A percentile compares a stretch with the other conserved stretches of the same genome.
These are phyloP conservation scores for Leishmania tropica DNA, from an alignment of 208 protist species.

Conservation along the genomic window DNA sequence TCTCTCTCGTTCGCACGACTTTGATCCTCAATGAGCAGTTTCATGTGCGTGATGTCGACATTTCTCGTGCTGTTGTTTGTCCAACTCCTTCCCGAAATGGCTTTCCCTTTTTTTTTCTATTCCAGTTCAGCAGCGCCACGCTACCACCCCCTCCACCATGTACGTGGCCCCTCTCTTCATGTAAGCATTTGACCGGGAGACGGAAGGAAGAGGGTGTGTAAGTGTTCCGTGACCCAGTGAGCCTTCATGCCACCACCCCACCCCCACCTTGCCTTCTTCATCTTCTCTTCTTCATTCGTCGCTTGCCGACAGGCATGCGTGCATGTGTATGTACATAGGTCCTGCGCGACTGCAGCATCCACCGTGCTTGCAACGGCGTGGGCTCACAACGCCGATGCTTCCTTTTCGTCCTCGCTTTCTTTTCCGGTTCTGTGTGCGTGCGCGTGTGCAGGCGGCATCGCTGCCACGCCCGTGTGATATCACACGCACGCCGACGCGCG, in stretches of 20 bases:
- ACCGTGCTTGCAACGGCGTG: no score
- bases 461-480: neutral
- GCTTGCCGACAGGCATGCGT: neutral
- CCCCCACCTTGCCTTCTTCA: neutral
- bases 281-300: neutral
- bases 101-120: neutral
- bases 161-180: neutral
- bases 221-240: neutral
- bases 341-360: no score
- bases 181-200: neutral
- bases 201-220: neutral
- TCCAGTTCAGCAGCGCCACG: neutral
- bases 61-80: neutral
- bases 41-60: no score
- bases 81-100: neutral
- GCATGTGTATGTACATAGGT: neutral
- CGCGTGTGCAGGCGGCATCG: neutral
- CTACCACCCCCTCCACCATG: neutral
- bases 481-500: neutral
- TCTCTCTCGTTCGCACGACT: no score
- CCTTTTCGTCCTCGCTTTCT: no score
- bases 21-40: no score
- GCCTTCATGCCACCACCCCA: neutral
- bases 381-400: no score
- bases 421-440: neutral